Base-by-base conservation (phyloP, 148 eudicot genomes). In the Silene uniflora region DNA sequence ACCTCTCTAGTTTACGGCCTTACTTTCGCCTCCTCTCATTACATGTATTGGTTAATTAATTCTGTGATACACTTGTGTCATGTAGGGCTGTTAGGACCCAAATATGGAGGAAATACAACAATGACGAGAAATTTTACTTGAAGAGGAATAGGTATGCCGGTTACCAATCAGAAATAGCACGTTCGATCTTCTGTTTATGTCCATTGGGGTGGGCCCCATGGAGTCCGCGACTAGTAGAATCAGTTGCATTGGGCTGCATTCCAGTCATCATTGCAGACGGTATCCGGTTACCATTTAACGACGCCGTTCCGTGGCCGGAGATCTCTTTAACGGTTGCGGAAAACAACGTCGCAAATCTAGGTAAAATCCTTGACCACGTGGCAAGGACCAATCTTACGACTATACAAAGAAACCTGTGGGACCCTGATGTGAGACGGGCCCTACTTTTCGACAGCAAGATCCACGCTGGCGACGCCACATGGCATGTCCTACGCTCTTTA, bases 151-250 rank as follows among this genome's bases (percentile, higher is more conserved):
- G 98, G 23, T 90, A 80, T 56, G 73, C 87, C 65, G 98, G 96
- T 71, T 93, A 88, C 78, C 93, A 89, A 60, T 83, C 88, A 11
- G 98, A 93, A 66, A 91, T 93, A 3, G 86, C 77, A 0, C 89
- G 98, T 0, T 88, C 98, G 0, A 78, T 76, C 13, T 91, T 91
- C 42, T 93, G 97, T 21, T 69, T 93, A 9, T 93, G 98, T 69
- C 98, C 98, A 0, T 55, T 93, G 3, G 98, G 98, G 24, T 93
- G 98, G 98, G 98, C 98, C 58, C 98, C 98, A 7, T 93, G 98
- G 98, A 93, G 98, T 29, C 98, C 98, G 0, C 77, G 98, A 21
- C 74, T 93, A 0, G 98, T 91, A 0, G 98, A 91, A 54, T 88
- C 98, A 0, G 94, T 93, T 0, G 98, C 84, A 0, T 52, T 93